Evolutionary conservation across 441 rosid species (phyloP), one percentile per base, ranked within the genome.

Genomic region (Adansonia grandidieri): DNA sequence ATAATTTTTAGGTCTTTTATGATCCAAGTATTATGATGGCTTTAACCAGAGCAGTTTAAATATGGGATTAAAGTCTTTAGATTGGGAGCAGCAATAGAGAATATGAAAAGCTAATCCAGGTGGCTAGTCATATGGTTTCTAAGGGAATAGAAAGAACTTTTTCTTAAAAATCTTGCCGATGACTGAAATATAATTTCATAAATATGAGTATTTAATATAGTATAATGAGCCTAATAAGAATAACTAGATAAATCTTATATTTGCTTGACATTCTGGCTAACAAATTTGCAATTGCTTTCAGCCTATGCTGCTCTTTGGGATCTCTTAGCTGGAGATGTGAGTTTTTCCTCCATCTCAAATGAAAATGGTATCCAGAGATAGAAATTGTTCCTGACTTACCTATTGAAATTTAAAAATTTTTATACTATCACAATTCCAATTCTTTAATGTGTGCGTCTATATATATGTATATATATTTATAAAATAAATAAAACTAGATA

Each of bases 11-110:
- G 47, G 68, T 32, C 68, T 37, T 63, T 37, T 63, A 63, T 40
- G 70, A 65, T 65, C n/a, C 70, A 40, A 65, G 22, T 40, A 7
- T 65, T 65, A 64, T 63, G 44, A 62, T 62, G 32, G 44, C 44
- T 13, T 62, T 13, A 13, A 62, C 17, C 13, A 62, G 17, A 62
- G 19, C 10, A 57, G 61, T 57, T 13, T 32, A 62, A 62, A 62
- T 61, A 62, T 24, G 44, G 17, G 2, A 24, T 62, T 62, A 62
- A 14, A 62, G 9, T 28, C 42, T 28, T n/a, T 10, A 64, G 48
- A 64, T 32, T 64, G 48, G 37, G 48, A 15, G 68, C 68, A 37
- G 5, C 68, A 7, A 13, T 63, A 3, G 68, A 63, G 47, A 37
- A 37, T 63, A 63, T 32, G 17, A 37, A 24, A 63, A 32, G 8